phyloP scores from a whole-genome alignment of 2,329 filamentous ascomycete species.

The Seiridium cupressi region DNA sequence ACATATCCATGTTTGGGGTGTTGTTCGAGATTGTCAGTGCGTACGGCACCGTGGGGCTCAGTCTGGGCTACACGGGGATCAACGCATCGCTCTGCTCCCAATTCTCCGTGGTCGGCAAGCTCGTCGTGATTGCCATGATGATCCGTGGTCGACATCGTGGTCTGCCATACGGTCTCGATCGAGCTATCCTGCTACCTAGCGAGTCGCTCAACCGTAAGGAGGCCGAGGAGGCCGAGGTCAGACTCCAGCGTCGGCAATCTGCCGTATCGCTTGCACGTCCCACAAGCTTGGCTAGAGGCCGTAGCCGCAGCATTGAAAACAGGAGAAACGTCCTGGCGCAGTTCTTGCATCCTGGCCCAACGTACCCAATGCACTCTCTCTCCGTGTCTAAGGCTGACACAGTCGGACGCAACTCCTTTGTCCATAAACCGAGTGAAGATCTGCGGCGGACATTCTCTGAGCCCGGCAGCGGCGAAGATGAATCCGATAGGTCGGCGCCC shows the following conservation, averaged over 20 bases:
- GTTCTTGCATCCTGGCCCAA: slow-evolving; percentile 27
- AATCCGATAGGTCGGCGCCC: neutral
- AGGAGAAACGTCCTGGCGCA: slow-evolving; percentile 19
- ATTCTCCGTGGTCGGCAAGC: slow-evolving; percentile 72
- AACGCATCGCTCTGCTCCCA: slow-evolving; percentile 82
- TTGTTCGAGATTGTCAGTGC: slow-evolving; percentile 88
- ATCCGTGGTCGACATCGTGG: slow-evolving; percentile 68
- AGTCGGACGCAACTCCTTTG: slow-evolving; percentile 3
- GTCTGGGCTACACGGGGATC: slow-evolving; percentile 72
- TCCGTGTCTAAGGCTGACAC: slow-evolving; percentile 17
- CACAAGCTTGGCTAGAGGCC: slow-evolving; percentile 18
- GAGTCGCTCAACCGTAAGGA: slow-evolving; percentile 55
- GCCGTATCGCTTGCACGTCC: slow-evolving; percentile 25
- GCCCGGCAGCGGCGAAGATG: slow-evolving; percentile 14
- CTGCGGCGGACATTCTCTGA: slow-evolving; percentile 17
- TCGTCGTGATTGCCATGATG: slow-evolving; percentile 68
- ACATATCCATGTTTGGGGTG: slow-evolving; percentile 67
- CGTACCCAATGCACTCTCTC: slow-evolving; percentile 14
- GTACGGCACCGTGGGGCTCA: slow-evolving; percentile 92
- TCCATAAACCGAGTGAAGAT: slow-evolving; percentile 15
- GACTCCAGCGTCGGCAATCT: slow-evolving; percentile 33
- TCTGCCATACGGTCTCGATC: slow-evolving; percentile 64
- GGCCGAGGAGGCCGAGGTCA: slow-evolving; percentile 42
- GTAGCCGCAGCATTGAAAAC: slow-evolving; percentile 26
- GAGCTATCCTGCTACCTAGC: slow-evolving; percentile 58